Percentiles rank a stretch among this genome's conserved stretches.
Conservation (phyloP, 495 filamentous ascomycete genomes). For the Apiosordaria backusii region DNA sequence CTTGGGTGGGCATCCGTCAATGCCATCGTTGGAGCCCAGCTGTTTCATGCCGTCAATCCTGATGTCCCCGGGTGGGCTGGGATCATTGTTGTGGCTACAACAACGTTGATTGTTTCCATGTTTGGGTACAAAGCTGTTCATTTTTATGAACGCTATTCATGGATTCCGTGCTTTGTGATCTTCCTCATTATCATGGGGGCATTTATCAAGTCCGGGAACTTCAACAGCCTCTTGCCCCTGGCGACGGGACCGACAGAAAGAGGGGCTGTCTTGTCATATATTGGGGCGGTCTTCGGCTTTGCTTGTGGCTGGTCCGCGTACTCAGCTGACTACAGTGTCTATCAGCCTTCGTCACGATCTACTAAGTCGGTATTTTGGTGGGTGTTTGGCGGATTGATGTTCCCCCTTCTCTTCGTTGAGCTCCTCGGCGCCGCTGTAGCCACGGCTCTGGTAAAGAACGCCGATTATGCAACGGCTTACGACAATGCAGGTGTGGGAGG, state of each 20-base stretch:
- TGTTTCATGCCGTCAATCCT: constrained; percentile 71
- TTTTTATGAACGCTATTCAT: constrained; percentile 72
- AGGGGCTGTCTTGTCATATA: constrained; percentile 66
- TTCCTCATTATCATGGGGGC: constrained; percentile 72
- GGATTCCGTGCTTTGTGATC: constrained; percentile 74
- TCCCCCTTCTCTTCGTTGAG: constrained; percentile 72
- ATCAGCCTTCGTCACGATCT: constrained; percentile 61
- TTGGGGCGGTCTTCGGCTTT: constrained; percentile 71
- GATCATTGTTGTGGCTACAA: constrained; percentile 70
- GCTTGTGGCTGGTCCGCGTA: constrained; percentile 78
- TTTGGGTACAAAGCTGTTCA: constrained; percentile 85
- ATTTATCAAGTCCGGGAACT: constrained; percentile 71
- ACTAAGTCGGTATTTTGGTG: constrained; percentile 62
- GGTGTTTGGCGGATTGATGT: constrained; percentile 66
- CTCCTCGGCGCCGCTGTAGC: constrained; percentile 74
- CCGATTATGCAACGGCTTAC: constrained; percentile 62
- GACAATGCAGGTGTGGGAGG: constrained; percentile 62
- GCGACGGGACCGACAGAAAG: constrained; percentile 57
- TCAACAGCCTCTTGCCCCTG: constrained; percentile 63
- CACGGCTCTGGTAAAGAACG: constrained; percentile 55
- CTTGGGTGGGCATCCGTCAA: constrained; percentile 75
- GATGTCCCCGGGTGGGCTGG: constrained; percentile 70
- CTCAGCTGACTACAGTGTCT: constrained; percentile 80
- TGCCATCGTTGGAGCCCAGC: constrained; percentile 77
- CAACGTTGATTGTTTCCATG: constrained; percentile 66